Evolutionary conservation across 495 filamentous ascomycete species (phyloP), one percentile per base, ranked within the genome.

Genomic region (Hypoxylon crocopeplum): DNA sequence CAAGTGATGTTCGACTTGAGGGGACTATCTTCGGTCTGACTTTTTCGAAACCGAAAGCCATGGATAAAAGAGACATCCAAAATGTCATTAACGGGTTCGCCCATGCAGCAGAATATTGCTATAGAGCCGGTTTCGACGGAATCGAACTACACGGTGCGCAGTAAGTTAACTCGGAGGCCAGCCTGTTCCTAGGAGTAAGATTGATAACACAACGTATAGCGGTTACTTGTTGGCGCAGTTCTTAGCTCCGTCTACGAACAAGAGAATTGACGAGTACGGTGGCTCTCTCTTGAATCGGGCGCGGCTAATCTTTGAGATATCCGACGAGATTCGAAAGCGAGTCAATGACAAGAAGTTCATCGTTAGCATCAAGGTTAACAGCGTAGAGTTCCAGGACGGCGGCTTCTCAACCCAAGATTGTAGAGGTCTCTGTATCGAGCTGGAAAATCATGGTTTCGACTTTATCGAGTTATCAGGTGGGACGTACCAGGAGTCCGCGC

Each of bases 401-500:
- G 85, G 85, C 7, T 81, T 88, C 66, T 59, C 77, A 15, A 72
- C 81, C 3, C n/a, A n/a, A n/a, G 86, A 88, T 41, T 79, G 79
- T 7, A 73, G 73, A 51, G 58, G 77, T 11, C 73, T 88, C 0
- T 84, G 84, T 68, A 56, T 71, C 27, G 68, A 74, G 20, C 77
- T 88, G 7, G 86, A 88, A 62, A 54, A 71, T 27, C 71, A 78
- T 44, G 36, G 63, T 7, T 82, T 88, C 55, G 86, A 89, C 65
- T 88, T 85, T 65, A 81, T 88, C n/a, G 85, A 89, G 67, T 73
- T 89, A 4, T 79, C 74, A 2, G 86, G 85, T 29, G 86, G 86
- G 8, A 89, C 84, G 0, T 73, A 87, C 66, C 79, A 89, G 68
- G 64, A 69, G 4, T 37, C 84, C 5, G 82, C 70, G 0, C 82